These are phyloP conservation scores for Diplodia sapinea DNA, from an alignment of 2,329 filamentous ascomycete genomes.

Conservation along the genomic window DNA sequence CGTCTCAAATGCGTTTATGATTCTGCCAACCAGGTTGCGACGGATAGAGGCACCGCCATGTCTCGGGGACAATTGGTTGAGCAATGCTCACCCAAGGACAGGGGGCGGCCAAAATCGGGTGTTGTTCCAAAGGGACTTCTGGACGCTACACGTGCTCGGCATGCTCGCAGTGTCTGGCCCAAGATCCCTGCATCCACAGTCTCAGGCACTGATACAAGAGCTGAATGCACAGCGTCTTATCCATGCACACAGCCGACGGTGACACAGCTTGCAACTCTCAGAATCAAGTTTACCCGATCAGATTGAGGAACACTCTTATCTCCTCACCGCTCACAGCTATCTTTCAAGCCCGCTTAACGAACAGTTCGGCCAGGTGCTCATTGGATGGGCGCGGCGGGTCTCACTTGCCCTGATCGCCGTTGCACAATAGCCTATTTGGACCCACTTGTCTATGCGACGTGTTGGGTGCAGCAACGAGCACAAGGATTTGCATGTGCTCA, in stretches of 20 bases:
- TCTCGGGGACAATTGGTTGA: background rate
- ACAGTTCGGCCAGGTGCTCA: slow-evolving; percentile 4
- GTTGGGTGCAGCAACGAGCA: background rate
- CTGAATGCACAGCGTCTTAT: background rate
- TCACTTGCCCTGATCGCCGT: slow-evolving; percentile 1
- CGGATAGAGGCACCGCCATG: no score
- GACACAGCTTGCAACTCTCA: background rate
- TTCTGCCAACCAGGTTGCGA: background rate
- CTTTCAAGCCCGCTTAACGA: background rate
- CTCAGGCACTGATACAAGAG: background rate
- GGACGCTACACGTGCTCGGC: background rate
- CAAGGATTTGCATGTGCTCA: background rate
- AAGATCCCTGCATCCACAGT: background rate
- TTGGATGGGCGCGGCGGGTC: slow-evolving; percentile 1
- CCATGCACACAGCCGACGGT: background rate
- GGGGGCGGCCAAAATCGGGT: background rate
- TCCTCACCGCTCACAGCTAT: background rate
- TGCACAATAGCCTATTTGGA: slow-evolving; percentile 7
- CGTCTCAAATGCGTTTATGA: background rate
- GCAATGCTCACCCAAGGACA: background rate
- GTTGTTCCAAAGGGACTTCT: background rate
- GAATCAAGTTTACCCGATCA: background rate
- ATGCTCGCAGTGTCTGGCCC: slow-evolving; percentile 1
- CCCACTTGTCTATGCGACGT: background rate
- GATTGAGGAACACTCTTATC: background rate